Evolutionary conservation across 371 early-diverging fungal species (phyloP).

Genomic region (Syncephalastrum racemosum): DNA sequence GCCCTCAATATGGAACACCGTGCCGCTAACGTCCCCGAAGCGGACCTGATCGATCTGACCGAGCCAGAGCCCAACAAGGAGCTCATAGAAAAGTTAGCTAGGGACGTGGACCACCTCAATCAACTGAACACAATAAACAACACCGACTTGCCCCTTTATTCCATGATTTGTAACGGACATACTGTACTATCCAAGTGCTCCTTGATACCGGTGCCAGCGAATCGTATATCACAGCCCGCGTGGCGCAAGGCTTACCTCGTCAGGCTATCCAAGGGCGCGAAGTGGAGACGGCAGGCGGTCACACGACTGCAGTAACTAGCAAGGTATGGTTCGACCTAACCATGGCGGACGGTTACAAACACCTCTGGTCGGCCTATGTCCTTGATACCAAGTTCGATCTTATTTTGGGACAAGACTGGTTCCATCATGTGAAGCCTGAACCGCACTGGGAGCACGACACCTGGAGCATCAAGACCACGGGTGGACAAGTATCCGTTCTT

Average conservation of each 20-base stretch:
- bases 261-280: neutral
- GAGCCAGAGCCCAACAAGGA: neutral
- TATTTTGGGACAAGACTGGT: too few species aligned
- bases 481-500: neutral
- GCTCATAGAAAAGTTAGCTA: neutral
- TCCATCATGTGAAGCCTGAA: constrained; percentile 6
- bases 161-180: neutral
- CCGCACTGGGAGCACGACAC: constrained; percentile 8
- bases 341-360: too few species aligned
- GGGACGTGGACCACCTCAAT: too few species aligned
- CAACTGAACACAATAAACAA: too few species aligned
- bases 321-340: too few species aligned
- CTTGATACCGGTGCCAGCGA: neutral
- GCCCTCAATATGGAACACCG: too few species aligned
- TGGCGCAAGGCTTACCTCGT: neutral
- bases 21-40: neutral
- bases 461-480: constrained; percentile 5
- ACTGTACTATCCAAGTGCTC: too few species aligned
- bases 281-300: neutral
- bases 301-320: too few species aligned
- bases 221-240: neutral
- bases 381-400: constrained; percentile 13
- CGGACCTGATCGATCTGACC: constrained; percentile 1
- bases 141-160: constrained; percentile 4
- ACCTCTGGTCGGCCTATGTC: constrained; percentile 10